Base-by-base conservation (phyloP, 2,329 filamentous ascomycete genomes). In the Ceratocystis albifundus region DNA sequence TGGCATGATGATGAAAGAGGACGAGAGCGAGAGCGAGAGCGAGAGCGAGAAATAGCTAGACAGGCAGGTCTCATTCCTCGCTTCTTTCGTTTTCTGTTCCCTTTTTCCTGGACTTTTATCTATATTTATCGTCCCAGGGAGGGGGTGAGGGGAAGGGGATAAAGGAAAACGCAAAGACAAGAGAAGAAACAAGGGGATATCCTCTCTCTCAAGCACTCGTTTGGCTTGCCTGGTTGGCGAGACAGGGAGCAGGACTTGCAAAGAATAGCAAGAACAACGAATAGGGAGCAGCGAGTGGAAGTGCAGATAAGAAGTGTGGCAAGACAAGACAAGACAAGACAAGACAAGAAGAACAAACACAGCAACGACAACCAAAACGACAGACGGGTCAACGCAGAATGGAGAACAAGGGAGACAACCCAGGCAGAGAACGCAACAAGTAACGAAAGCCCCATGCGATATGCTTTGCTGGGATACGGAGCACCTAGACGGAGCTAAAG, bases 221-320 rank as follows among this genome's bases (percentile, higher is more conserved):
- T 57, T 57, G 53, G 53, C 48, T 53, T 41, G 10, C 48, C 22
- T 50, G 48, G 48, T 7, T 57, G 53, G 22, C 48, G 48, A 50
- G n/a, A 50, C 46, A 50, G 10, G 10, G n/a, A 50, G 6, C n/a
- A 53, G 48, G 22, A 8, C n/a, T 15, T 25, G 30, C 53, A 57
- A 50, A 50, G 48, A 46, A 46, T 6, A 17, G 17, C 45, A 48
- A 48, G 45, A 50, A 50, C 36, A 50, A 25, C 17, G 20, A 10
- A 48, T 8, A n/a, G 46, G 46, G 46, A 48, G 46, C 46, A 3
- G 10, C 36, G 4, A 41, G 36, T 41, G 36, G 36, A 41, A 4
- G 36, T 41, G 36, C 36, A 41, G 36, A 41, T 41, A 41, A 41
- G 36, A 41, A 41, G 36, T 41, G 17, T 53, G 48, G 22, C 48